Percentiles rank a stretch among this genome's conserved stretches.
Evolutionary conservation across 495 filamentous ascomycete species (phyloP).

Genomic region (Hypoxylon cercidicola): DNA sequence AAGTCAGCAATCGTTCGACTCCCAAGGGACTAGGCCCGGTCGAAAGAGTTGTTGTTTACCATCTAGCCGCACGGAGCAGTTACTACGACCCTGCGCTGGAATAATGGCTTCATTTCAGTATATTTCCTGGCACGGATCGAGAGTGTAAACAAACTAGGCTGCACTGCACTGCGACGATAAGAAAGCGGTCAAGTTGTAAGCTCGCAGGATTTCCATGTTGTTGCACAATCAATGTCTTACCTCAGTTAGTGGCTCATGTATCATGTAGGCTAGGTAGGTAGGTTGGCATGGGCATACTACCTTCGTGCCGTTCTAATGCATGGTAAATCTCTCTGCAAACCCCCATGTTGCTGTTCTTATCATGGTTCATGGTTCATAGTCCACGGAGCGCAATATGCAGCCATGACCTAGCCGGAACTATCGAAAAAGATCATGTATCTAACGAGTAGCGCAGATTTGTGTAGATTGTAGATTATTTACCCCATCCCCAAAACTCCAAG

Average conservation of each 20-base stretch:
- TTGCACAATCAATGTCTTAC: neutral
- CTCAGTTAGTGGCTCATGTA: neutral
- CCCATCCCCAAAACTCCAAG: neutral
- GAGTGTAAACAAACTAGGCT: conserved; percentile 26
- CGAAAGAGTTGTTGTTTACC: conserved; percentile 3
- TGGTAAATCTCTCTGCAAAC: conserved; percentile 10
- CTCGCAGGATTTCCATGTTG: conserved; percentile 7
- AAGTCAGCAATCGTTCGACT: conserved; percentile 33
- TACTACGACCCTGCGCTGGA: conserved; percentile 25
- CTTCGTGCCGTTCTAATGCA: conserved; percentile 38
- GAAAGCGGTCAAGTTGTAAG: conserved; percentile 24
- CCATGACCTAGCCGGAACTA: conserved; percentile 29
- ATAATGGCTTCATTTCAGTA: conserved; percentile 22
- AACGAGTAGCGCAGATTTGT: conserved; percentile 11
- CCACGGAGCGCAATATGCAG: conserved; percentile 16
- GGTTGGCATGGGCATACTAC: conserved; percentile 15
- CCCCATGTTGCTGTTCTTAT: conserved; percentile 28
- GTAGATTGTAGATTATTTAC: neutral
- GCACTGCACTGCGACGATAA: conserved; percentile 40
- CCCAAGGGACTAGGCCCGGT: conserved; percentile 7
- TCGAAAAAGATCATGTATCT: conserved; percentile 30
- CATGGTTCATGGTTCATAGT: neutral
- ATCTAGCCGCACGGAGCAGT: conserved; percentile 19
- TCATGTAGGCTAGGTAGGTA: conserved; percentile 11
- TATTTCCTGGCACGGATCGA: conserved; percentile 34